phyloP scores from a whole-genome alignment of 768 basidiomycete genomes.

The Baorangia bicolor region DNA sequence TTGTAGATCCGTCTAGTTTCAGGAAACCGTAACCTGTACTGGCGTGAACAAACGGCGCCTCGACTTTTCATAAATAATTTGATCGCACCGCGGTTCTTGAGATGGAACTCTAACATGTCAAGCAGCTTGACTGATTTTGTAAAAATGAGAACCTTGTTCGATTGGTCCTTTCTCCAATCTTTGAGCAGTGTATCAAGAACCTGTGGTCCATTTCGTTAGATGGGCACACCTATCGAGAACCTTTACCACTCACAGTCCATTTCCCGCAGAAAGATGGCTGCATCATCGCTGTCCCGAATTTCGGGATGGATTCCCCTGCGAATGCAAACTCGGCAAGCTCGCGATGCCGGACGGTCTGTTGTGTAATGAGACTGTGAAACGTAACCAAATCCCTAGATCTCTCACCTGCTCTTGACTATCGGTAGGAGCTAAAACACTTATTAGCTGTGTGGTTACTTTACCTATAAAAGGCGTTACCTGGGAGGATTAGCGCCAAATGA shows the following conservation, averaged over 20 bases:
- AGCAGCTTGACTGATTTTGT: slow-evolving; percentile 90
- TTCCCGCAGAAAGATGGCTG: slow-evolving; percentile 76
- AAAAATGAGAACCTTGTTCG: slow-evolving; percentile 91
- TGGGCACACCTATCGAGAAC: not conserved
- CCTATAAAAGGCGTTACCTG: slow-evolving; percentile 45
- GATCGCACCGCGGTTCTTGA: slow-evolving; percentile 49
- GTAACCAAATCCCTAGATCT: not conserved
- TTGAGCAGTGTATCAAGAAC: slow-evolving; percentile 65
- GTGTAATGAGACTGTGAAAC: not conserved
- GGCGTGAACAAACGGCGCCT: not conserved
- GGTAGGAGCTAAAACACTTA: slow-evolving; percentile 48
- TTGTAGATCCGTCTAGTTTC: slow-evolving; percentile 78
- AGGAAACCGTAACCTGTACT: slow-evolving; percentile 56
- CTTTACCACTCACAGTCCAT: slow-evolving; percentile 64
- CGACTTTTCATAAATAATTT: not conserved
- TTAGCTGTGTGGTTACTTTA: not conserved
- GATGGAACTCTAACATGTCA: slow-evolving; percentile 79
- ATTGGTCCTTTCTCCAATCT: slow-evolving; percentile 60
- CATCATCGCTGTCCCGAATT: slow-evolving; percentile 61
- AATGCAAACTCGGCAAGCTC: slow-evolving; percentile 64
- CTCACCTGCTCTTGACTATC: slow-evolving; percentile 69
- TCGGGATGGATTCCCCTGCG: slow-evolving; percentile 52
- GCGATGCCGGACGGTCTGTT: slow-evolving; percentile 53
- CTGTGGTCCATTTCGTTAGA: slow-evolving; percentile 37
- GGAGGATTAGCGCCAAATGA: slow-evolving; percentile 83